Conservation (phyloP, 2,329 filamentous ascomycete genomes). For the Microdochium bolleyi region DNA sequence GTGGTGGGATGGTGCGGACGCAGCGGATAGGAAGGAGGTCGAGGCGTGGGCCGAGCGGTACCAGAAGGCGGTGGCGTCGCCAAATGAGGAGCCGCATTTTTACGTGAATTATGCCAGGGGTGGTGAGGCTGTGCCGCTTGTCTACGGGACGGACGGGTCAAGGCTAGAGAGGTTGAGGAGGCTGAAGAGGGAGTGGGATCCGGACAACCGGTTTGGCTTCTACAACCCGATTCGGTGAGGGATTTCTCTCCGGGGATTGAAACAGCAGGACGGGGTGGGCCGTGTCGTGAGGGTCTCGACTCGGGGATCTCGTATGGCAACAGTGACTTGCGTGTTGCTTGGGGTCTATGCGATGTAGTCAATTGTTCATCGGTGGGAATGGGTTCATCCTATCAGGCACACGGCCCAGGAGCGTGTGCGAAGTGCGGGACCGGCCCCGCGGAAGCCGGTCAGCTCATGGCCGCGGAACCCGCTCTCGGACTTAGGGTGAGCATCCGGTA, state of each 20-base stretch:
- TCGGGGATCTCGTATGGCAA: too few species aligned
- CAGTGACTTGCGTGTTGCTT: too few species aligned
- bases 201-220: background rate
- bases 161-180: background rate
- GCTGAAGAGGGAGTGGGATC: background rate
- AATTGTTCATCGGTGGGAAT: too few species aligned
- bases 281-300: too few species aligned
- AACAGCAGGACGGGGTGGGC: background rate
- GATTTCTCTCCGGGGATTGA: background rate
- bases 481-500: too few species aligned
- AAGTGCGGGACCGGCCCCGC: too few species aligned
- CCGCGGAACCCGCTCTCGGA: constrained; percentile 1
- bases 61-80: background rate
- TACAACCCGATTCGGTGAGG: background rate
- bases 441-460: too few species aligned
- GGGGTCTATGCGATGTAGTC: too few species aligned
- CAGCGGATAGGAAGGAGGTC: background rate
- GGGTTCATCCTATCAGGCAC: too few species aligned
- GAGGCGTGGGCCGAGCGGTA: background rate
- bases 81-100: background rate
- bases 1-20: background rate
- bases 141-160: background rate
- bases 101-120: constrained; percentile 1
- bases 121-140: background rate
- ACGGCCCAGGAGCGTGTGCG: too few species aligned